Evolutionary conservation across 164 flowering plant species (phyloP), one percentile per base, ranked within the genome.

Genomic region (Buxus sempervirens): DNA sequence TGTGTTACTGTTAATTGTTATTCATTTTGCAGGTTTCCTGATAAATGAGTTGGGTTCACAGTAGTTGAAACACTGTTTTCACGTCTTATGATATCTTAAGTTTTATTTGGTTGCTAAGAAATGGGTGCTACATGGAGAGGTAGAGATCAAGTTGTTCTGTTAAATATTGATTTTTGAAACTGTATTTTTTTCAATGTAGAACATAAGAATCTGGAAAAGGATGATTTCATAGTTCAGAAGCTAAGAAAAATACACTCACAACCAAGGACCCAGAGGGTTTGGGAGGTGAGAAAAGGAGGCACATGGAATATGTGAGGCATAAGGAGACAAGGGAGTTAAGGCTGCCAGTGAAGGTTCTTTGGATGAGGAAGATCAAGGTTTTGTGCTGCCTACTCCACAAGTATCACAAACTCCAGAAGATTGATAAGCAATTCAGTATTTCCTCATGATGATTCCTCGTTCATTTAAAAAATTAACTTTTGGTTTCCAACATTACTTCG

Each of bases 281-380:
- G 68, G 54, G 75, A 78, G 54, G 80, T 77, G 9, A 78, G 55
- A 81, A 78, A 59, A 80, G 81, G 10, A 65, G 81, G 54, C 81
- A 72, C 61, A 67, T 73, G 0, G 82, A 82, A 0, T 69, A 76
- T 49, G 82, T 82, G 24, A 80, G 75, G 54, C 73, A 80, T 10
- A 80, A 65, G 60, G 81, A 81, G 28, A 75, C 81, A 12, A 75
- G 70, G 28, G 83, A 77, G 67, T 79, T 82, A 9, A 76, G 80
- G 75, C 58, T 72, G 28, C 78, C 80, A 14, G 56, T 78, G 1
- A 81, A 78, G 63, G 49, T 74, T 13, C 51, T 78, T 61, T 81
- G 84, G 77, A 77, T 80, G 79, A 80, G 76, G 70, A 72, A 70
- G 60, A 60, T 78, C 68, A 65, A 78, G 27, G 78, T 81, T 26